Evolutionary conservation across 495 filamentous ascomycete genomes (phyloP).

Genomic region (Cercophora samala): DNA sequence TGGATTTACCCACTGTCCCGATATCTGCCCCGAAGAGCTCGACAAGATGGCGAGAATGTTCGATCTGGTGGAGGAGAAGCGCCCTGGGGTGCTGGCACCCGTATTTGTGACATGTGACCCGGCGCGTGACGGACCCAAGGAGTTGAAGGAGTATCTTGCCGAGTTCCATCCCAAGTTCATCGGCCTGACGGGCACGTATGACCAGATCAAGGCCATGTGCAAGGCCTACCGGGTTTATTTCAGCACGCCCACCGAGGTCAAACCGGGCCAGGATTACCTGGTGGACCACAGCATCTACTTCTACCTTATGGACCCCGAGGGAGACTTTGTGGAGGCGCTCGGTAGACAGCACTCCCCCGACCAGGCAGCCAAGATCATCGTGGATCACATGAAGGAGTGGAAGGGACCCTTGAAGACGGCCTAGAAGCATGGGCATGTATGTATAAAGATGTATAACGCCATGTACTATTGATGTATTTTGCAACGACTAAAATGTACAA

Average conservation of each 20-base stretch:
- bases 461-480: neutral
- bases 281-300: constrained; percentile 99
- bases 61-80: constrained; percentile 63
- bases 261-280: constrained; percentile 91
- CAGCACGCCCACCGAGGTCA: constrained; percentile 79
- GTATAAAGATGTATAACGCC: neutral
- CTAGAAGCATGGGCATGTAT: neutral
- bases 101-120: constrained; percentile 97
- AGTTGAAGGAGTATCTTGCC: constrained; percentile 75
- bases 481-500: neutral
- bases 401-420: constrained; percentile 42
- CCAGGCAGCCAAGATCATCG: constrained; percentile 76
- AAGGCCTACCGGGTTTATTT: constrained; percentile 97
- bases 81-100: constrained; percentile 48
- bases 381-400: constrained; percentile 90
- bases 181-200: constrained; percentile 88
- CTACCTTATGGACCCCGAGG: constrained; percentile 98
- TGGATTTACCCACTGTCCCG: constrained; percentile 96
- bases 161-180: constrained; percentile 91
- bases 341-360: constrained; percentile 91
- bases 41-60: constrained; percentile 97
- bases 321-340: constrained; percentile 96
- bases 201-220: constrained; percentile 86
- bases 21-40: constrained; percentile 98
- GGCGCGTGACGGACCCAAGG: constrained; percentile 79